Conservation (phyloP, 345 rosid genomes). For the Citrus reticulata region DNA sequence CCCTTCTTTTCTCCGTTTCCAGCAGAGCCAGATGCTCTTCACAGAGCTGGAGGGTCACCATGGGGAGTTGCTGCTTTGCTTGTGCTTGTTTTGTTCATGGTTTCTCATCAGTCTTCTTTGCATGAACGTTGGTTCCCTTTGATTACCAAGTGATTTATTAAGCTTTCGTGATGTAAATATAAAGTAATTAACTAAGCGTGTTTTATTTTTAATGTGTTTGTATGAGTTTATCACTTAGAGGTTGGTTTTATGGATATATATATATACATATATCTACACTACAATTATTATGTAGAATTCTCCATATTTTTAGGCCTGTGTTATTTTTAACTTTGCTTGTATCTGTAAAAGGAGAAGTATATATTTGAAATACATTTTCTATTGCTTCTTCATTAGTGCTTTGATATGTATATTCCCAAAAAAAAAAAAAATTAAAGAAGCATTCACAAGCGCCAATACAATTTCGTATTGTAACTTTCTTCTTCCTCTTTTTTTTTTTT, state of each 20-base stretch:
- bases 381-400: background rate
- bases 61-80: conserved; percentile 60
- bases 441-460: background rate
- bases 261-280: no score
- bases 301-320: no score
- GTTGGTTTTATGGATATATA: background rate
- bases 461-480: background rate
- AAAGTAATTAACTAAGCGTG: background rate
- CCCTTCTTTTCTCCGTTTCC: conserved; percentile 21
- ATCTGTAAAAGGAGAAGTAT: background rate
- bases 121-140: conserved; percentile 63
- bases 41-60: conserved; percentile 54
- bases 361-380: no score
- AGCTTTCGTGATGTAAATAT: background rate
- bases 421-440: background rate
- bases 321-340: background rate
- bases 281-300: background rate
- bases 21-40: conserved; percentile 40
- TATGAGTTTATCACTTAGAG: background rate
- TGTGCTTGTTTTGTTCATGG: conserved; percentile 46
- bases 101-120: conserved; percentile 50
- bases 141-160: background rate
- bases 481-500: background rate
- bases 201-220: background rate
- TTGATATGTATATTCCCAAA: no score